Evolutionary conservation across 768 basidiomycete species (phyloP).

Genomic region (Boletus subparvulus): DNA sequence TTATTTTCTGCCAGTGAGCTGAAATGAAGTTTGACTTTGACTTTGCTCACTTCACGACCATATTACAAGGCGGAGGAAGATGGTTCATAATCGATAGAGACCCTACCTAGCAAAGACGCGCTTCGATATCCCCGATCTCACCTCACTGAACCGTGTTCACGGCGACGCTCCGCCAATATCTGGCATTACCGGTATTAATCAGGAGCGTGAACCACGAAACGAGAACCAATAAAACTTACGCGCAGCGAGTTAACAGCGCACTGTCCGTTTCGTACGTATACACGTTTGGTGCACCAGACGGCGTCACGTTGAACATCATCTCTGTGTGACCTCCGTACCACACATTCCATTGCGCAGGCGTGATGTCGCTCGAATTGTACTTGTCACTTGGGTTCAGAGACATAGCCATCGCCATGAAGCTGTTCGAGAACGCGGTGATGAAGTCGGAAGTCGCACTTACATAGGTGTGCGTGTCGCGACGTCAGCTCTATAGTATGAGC

Average conservation of each 20-base stretch:
- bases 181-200: not conserved
- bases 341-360: not conserved
- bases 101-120: too few species aligned
- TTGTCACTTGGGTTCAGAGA: not conserved
- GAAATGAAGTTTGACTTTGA: not conserved
- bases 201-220: not conserved
- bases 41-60: not conserved
- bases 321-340: not conserved
- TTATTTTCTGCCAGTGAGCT: not conserved
- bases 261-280: not conserved
- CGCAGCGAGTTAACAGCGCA: not conserved
- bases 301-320: conserved; percentile 9
- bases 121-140: not conserved
- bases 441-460: not conserved
- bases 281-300: not conserved
- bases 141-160: conserved; percentile 1
- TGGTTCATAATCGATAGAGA: not conserved
- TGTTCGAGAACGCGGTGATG: conserved; percentile 5
- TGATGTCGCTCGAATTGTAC: not conserved
- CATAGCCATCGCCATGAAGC: conserved; percentile 3
- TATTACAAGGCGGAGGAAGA: not conserved
- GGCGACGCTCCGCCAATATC: conserved; percentile 3
- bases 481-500: not conserved
- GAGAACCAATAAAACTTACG: not conserved
- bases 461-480: not conserved